phyloP scores from a whole-genome alignment of 129 eudicot genomes.

The Lonicera japonica region DNA sequence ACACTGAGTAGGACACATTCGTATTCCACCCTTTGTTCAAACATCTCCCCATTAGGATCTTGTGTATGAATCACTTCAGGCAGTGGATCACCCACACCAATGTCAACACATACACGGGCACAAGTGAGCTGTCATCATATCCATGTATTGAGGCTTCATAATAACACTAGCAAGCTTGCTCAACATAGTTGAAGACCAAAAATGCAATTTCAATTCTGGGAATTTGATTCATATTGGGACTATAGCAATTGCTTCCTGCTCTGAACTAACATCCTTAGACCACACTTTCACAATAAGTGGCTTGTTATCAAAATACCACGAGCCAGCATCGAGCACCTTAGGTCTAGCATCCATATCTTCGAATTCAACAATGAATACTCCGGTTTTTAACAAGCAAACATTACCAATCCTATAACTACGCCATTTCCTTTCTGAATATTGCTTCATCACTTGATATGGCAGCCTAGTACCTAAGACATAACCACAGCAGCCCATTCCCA shows the following conservation, averaged over 20 bases:
- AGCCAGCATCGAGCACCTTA: not conserved
- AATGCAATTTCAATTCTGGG: not conserved
- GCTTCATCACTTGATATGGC: not conserved
- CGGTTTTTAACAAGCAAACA: not conserved
- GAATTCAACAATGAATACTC: not conserved
- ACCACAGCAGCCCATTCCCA: too few species aligned
- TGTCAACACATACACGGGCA: not conserved
- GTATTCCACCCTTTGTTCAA: not conserved
- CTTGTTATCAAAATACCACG: not conserved
- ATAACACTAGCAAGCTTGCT: not conserved
- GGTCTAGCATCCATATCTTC: not conserved
- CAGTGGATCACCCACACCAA: too few species aligned
- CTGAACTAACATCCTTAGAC: not conserved
- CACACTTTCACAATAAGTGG: not conserved
- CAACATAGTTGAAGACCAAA: not conserved
- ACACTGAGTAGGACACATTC: not conserved
- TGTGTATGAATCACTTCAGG: not conserved
- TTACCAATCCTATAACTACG: not conserved
- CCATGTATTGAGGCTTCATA: not conserved
- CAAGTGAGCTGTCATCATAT: not conserved
- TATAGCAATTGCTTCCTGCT: not conserved
- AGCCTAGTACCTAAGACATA: too few species aligned
- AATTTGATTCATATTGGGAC: not conserved
- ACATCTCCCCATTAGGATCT: not conserved
- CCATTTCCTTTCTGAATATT: not conserved